Evolutionary conservation across 306 rosid species (phyloP), one percentile per base, ranked within the genome.

Genomic region (Cucurbita moschata): DNA sequence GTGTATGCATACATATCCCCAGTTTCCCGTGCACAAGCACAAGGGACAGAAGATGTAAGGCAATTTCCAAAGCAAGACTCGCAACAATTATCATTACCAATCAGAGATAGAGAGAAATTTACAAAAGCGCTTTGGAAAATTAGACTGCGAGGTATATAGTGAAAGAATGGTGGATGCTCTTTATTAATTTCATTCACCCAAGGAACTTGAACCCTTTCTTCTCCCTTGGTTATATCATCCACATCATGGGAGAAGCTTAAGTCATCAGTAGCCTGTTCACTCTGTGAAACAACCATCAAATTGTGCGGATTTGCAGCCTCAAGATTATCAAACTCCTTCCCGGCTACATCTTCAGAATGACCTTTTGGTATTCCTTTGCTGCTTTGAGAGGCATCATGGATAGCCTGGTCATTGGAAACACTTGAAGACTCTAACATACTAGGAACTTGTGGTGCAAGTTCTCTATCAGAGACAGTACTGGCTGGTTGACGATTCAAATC

Each of bases 61-160:
- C 99, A 94, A 76, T 91, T 87, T 61, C 96, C 97, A 66, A 85
- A 83, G 80, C 99, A 94, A 70, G 89, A 73, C 54, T 86, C 79
- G 85, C 99, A 94, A 73, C 89, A 87, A 86, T 82, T 87, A 60
- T 79, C 77, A 15, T 80, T 83, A 61, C 86, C 90, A 50, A 91
- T 94, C 63, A 71, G 68, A 72, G 96, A 86, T 40, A 94, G 90
- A 75, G 87, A 49, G 74, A 87, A 21, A 56, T 79, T 83, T 50
- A 88, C 80, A 80, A 72, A 72, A 12, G 97, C 99, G 57, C 86
- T 85, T 71, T 68, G 75, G 84, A 85, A 91, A 57, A 82, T 87
- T 79, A 84, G 63, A 79, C 78, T 91, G 50, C 37, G 83, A 26
- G 89, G 79, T 66, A 86, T 81, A 76, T 94, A 94, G 81, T 77